Conservation (phyloP, 2,329 filamentous ascomycete genomes). For the Aspergillus amoenus region DNA sequence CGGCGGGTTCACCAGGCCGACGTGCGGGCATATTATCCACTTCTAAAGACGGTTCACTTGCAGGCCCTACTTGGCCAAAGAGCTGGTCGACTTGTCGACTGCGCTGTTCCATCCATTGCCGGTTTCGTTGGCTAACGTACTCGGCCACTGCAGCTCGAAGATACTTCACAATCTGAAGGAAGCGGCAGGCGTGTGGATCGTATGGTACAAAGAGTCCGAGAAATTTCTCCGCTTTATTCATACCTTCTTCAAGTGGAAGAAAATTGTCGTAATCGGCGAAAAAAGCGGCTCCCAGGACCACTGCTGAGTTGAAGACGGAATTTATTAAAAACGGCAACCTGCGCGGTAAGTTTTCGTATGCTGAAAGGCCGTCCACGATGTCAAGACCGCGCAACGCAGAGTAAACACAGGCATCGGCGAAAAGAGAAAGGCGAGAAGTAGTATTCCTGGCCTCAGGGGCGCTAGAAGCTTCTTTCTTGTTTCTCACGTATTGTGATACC, state of each 20-base stretch:
- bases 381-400: slow-evolving; percentile 42
- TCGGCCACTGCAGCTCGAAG: slow-evolving; percentile 40
- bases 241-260: slow-evolving; percentile 33
- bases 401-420: slow-evolving; percentile 46
- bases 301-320: slow-evolving; percentile 46
- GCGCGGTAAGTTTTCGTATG: slow-evolving; percentile 37
- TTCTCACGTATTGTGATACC: slow-evolving; percentile 42
- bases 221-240: slow-evolving; percentile 36
- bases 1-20: slow-evolving; percentile 11
- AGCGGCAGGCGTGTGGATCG: slow-evolving; percentile 38
- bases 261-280: slow-evolving; percentile 48
- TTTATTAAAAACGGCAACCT: slow-evolving; percentile 49
- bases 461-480: slow-evolving; percentile 22
- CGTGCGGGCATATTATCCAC: slow-evolving; percentile 5
- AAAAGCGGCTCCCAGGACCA: slow-evolving; percentile 47
- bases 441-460: slow-evolving; percentile 22
- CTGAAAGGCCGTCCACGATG: slow-evolving; percentile 38
- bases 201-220: slow-evolving; percentile 34
- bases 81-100: slow-evolving; percentile 43
- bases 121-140: slow-evolving; percentile 38
- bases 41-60: slow-evolving; percentile 11
- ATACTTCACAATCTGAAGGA: slow-evolving; percentile 39
- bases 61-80: slow-evolving; percentile 37
- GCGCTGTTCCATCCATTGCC: slow-evolving; percentile 40
- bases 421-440: slow-evolving; percentile 34